Conservation (phyloP, 352 stramenopile species). For the Aphanomyces invadans region DNA sequence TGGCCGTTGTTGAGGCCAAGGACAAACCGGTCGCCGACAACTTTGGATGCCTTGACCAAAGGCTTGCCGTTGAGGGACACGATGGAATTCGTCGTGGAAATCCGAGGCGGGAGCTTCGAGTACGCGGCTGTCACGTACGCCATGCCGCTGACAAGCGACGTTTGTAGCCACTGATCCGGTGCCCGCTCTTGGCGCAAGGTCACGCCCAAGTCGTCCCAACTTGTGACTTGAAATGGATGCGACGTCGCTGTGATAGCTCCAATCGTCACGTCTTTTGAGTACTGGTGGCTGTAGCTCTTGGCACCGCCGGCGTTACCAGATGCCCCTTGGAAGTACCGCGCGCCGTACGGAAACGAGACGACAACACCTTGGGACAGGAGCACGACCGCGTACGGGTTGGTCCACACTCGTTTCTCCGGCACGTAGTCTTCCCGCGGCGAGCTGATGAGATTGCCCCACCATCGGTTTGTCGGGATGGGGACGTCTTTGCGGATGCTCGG, state of each 20-base stretch:
- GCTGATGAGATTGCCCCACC: slow-evolving; percentile 70
- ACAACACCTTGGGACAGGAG: slow-evolving; percentile 46
- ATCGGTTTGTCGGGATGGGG: slow-evolving; percentile 61
- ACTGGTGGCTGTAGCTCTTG: slow-evolving; percentile 52
- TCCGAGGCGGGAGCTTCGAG: slow-evolving; percentile 33
- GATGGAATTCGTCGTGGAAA: slow-evolving; percentile 39
- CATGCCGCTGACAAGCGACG: slow-evolving; percentile 57
- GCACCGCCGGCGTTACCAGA: slow-evolving; percentile 32
- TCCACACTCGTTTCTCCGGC: slow-evolving; percentile 46
- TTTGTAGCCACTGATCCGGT: slow-evolving; percentile 31
- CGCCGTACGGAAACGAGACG: slow-evolving; percentile 60
- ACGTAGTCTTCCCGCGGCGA: slow-evolving; percentile 26
- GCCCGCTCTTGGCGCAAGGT: slow-evolving; percentile 35
- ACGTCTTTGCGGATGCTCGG: slow-evolving; percentile 28
- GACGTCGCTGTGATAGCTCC: background rate
- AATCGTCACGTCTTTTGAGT: slow-evolving; percentile 7
- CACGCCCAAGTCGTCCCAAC: slow-evolving; percentile 63
- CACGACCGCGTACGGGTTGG: slow-evolving; percentile 56
- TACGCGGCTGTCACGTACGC: slow-evolving; percentile 48
- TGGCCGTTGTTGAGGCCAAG: slow-evolving; percentile 46
- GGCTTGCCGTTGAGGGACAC: slow-evolving; percentile 37
- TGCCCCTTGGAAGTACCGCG: slow-evolving; percentile 48
- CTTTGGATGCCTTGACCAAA: slow-evolving; percentile 21
- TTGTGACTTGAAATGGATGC: slow-evolving; percentile 37
- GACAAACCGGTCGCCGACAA: slow-evolving; percentile 40